A percentile compares a stretch with the other conserved stretches of the same genome.
Conservation (phyloP, 2,329 filamentous ascomycete genomes). For the Fusarium beomiforme region DNA sequence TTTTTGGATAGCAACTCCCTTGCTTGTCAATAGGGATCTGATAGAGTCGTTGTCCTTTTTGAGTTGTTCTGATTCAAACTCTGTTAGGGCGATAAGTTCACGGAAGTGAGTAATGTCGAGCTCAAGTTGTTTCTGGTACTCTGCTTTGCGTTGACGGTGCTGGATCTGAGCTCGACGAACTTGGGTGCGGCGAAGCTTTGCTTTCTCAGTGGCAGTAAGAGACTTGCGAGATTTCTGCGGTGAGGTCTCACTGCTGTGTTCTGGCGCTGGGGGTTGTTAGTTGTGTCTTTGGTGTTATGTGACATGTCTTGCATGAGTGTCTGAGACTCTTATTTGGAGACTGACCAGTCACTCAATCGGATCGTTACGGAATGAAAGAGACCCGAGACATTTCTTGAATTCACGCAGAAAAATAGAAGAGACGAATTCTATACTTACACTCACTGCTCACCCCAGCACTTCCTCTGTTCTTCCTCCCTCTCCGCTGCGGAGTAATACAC, state of each 20-base stretch:
- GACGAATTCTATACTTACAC: slow-evolving; percentile 36
- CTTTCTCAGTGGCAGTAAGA: slow-evolving; percentile 50
- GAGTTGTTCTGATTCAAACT: slow-evolving; percentile 52
- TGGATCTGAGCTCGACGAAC: slow-evolving; percentile 64
- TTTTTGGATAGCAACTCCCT: slow-evolving; percentile 35
- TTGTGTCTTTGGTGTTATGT: neutral
- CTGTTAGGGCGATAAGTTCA: slow-evolving; percentile 55
- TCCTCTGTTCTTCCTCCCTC: slow-evolving; percentile 11
- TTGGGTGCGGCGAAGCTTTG: slow-evolving; percentile 60
- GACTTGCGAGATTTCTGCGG: slow-evolving; percentile 34
- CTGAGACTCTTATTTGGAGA: neutral
- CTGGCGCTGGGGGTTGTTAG: slow-evolving; percentile 27
- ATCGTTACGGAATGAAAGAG: neutral
- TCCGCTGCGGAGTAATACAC: slow-evolving; percentile 7
- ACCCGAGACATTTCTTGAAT: neutral
- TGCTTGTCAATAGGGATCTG: slow-evolving; percentile 45
- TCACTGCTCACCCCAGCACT: slow-evolving; percentile 30
- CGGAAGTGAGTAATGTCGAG: slow-evolving; percentile 59
- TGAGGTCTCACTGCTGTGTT: slow-evolving; percentile 20
- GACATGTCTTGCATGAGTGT: slow-evolving; percentile 6
- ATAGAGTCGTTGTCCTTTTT: slow-evolving; percentile 57
- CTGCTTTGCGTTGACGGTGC: slow-evolving; percentile 65
- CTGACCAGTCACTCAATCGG: neutral
- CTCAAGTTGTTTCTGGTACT: slow-evolving; percentile 65
- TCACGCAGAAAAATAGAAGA: neutral